These are phyloP conservation scores for Cucurbita moschata DNA, from an alignment of 306 rosid species.

Conservation along the genomic window DNA sequence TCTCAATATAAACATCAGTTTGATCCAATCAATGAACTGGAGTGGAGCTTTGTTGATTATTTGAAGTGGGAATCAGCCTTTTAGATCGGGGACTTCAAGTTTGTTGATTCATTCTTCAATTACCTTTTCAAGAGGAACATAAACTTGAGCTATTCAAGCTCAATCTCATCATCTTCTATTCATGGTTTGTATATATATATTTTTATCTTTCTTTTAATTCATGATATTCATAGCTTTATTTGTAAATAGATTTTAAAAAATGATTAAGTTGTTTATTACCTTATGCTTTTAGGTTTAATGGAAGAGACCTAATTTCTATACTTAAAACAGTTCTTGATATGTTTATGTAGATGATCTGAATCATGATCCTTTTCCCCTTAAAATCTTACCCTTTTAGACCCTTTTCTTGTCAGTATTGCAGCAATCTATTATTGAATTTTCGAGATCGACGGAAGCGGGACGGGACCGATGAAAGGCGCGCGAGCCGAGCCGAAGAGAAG, in stretches of 20 bases:
- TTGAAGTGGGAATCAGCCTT: not conserved
- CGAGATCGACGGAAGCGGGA: not conserved
- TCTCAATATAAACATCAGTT: not conserved
- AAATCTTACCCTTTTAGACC: not conserved
- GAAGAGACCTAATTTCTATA: not conserved
- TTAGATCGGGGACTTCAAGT: not conserved
- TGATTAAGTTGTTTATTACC: not conserved
- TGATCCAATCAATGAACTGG: not conserved
- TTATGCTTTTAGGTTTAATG: not conserved
- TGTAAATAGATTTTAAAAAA: not conserved
- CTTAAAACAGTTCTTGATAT: not conserved
- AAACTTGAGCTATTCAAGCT: not conserved
- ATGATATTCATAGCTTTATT: not conserved
- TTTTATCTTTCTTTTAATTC: not conserved
- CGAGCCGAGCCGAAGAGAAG: not conserved
- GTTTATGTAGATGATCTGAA: not conserved
- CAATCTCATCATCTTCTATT: constrained; percentile 1
- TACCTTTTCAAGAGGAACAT: not conserved
- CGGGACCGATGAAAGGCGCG: not conserved
- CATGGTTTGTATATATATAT: not conserved
- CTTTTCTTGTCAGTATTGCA: constrained; percentile 1
- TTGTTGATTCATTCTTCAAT: not conserved
- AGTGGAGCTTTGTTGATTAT: not conserved
- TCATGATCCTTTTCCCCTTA: not conserved
- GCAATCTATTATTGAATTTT: not conserved